Evolutionary conservation across 2,329 filamentous ascomycete species (phyloP).

Genomic region (Lachnellula suecica): DNA sequence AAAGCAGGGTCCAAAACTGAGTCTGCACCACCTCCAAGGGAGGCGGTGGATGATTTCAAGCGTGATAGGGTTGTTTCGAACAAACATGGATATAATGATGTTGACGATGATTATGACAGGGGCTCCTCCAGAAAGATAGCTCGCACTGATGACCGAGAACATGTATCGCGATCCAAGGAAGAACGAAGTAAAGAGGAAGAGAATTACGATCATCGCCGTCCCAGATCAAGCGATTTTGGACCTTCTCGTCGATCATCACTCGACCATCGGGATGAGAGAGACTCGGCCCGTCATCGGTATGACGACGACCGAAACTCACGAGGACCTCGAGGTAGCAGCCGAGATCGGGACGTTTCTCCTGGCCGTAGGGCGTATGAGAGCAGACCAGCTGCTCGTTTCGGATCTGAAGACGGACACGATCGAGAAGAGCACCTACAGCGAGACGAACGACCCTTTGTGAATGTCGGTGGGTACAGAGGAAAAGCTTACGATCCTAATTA

Average conservation of each 20-base stretch:
- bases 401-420: constrained; percentile 18
- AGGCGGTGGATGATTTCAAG: constrained; percentile 9
- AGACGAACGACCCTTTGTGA: constrained; percentile 16
- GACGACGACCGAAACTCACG: constrained; percentile 18
- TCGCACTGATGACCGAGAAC: constrained; percentile 23
- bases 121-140: constrained; percentile 20
- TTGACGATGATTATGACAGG: constrained; percentile 20
- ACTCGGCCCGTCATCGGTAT: constrained; percentile 14
- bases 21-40: constrained; percentile 1
- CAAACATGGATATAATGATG: constrained; percentile 29
- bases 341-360: constrained; percentile 28
- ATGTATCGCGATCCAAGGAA: constrained; percentile 14
- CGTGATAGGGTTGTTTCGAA: constrained; percentile 23
- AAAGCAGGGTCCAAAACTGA: constrained; percentile 14
- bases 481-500: constrained; percentile 30
- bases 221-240: constrained; percentile 22
- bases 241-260: constrained; percentile 15
- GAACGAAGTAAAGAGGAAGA: constrained; percentile 20
- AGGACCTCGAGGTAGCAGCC: constrained; percentile 20
- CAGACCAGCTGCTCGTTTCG: constrained; percentile 23
- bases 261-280: constrained; percentile 22
- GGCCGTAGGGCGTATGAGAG: constrained; percentile 21
- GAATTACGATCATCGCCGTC: constrained; percentile 16
- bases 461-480: constrained; percentile 25
- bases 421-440: constrained; percentile 10